Conservation (phyloP, 441 rosid genomes). For the Populus hybrid region DNA sequence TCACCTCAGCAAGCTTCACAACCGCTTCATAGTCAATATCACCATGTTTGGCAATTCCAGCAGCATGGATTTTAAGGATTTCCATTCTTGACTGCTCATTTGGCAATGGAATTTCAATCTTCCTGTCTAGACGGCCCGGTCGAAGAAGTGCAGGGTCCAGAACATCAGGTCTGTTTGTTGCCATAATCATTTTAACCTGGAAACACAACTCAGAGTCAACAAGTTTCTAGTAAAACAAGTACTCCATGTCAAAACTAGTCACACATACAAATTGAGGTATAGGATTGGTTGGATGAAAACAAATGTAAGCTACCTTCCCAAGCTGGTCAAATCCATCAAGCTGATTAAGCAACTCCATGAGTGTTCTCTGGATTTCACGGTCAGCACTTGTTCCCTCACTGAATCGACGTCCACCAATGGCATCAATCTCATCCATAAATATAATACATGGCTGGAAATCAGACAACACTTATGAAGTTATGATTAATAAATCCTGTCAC, state of each 20-base stretch:
- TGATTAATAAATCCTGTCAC: not conserved
- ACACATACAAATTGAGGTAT: not conserved
- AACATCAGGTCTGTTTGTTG: conserved; percentile 92
- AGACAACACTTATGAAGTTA: not conserved
- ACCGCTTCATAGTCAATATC: conserved; percentile 96
- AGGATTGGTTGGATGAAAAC: not conserved
- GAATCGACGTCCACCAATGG: conserved; percentile 99
- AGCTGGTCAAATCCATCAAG: conserved; percentile 97
- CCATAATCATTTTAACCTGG: conserved; percentile 93
- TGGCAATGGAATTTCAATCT: conserved; percentile 93
- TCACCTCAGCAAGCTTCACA: conserved; percentile 95
- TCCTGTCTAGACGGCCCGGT: conserved; percentile 81
- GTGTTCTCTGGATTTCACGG: conserved; percentile 97
- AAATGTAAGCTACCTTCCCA: conserved; percentile 61
- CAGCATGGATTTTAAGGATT: conserved; percentile 94
- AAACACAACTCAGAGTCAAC: not conserved
- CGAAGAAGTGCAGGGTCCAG: conserved; percentile 89
- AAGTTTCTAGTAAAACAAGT: not conserved
- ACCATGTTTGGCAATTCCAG: conserved; percentile 95
- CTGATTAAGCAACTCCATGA: conserved; percentile 97
- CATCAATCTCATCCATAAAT: conserved; percentile 99
- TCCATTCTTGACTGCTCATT: conserved; percentile 98
- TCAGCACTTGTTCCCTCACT: conserved; percentile 99
- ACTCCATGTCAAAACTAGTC: not conserved
- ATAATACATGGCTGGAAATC: conserved; percentile 83